Base-by-base conservation (phyloP, 805 yeast species). In the Hanseniaspora jakobsenii region DNA sequence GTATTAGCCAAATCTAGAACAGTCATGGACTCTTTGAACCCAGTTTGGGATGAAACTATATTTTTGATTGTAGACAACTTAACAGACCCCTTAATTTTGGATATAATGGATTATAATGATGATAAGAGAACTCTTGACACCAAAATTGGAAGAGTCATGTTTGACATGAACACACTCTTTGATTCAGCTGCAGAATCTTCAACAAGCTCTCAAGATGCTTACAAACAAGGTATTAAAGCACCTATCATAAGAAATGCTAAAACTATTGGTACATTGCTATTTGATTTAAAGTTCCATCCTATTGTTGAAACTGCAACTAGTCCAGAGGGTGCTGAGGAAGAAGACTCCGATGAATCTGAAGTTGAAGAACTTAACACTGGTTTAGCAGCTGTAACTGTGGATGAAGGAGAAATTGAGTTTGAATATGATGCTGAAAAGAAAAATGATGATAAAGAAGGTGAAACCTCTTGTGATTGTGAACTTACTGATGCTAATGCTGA, bases 41-140 rank as follows among this genome's bases (percentile, higher is more conserved):
- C 98, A 9, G 72, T 69, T 5, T 91, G 94, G 93, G 75, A 91
- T 56, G 89, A 91, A 67, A 78, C 76, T 9, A 59, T 80, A 43
- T 73, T 73, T 52, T 64, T 87, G 28, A 72, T 87, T 47, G 75
- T 89, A 43, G 70, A 72, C 37, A 73, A 86, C 21, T 75, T 85
- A 44, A 72, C 87, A 29, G 95, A 86, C 52, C 93, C 93, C n/a
- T 66, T 91, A 53, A 66, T 75, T 32, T 71, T 91, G 50, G 69
- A 77, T 22, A 66, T 81, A 21, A 69, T 70, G 55, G 98, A 91
- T 61, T 81, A 72, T 62, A 84, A 89, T 57, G 86, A 77, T 34
- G 36, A 44, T 7, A 73, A 74, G 48, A 74, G 80, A 58, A 31
- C 55, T 61, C 78, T 83, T 57, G 96, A 91, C 63, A 79, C 81